These are phyloP conservation scores for Acanthamoeba polyphaga DNA, from an alignment of 208 protist species.

Conservation along the genomic window DNA sequence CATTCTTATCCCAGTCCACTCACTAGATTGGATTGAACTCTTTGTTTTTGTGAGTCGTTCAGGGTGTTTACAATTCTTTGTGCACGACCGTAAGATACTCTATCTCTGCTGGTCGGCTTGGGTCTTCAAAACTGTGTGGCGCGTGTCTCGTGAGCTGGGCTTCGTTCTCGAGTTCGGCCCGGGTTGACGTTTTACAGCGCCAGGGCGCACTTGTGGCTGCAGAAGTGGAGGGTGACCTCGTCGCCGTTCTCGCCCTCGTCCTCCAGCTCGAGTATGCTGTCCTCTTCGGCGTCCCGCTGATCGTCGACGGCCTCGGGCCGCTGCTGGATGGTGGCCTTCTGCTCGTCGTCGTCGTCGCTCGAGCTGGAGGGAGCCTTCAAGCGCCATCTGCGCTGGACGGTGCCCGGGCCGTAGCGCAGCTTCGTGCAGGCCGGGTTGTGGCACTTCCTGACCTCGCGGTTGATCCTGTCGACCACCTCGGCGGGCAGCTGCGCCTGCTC, in stretches of 20 bases:
- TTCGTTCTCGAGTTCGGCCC: background rate
- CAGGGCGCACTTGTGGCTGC: background rate
- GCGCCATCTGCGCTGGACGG: conserved; percentile 45
- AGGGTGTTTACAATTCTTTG: too few relatives aligned
- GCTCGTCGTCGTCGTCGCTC: background rate
- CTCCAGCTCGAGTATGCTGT: background rate
- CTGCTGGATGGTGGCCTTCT: background rate
- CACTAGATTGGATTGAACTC: too few relatives aligned
- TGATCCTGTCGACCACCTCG: conserved; percentile 48
- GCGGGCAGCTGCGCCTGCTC: conserved; percentile 34
- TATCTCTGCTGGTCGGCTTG: too few relatives aligned
- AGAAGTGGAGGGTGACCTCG: conserved; percentile 34
- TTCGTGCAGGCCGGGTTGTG: conserved; percentile 16
- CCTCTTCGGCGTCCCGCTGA: background rate
- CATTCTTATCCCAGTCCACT: too few relatives aligned
- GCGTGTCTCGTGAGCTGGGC: background rate
- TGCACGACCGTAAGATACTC: too few relatives aligned
- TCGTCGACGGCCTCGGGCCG: background rate
- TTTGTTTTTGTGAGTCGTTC: too few relatives aligned
- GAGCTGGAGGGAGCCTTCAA: background rate
- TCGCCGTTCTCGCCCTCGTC: background rate
- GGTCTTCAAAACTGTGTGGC: background rate
- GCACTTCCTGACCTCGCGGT: background rate
- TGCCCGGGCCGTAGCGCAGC: background rate
- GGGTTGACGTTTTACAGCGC: background rate